Base-by-base conservation (phyloP, 345 rosid species). In the Limnanthes douglasii region DNA sequence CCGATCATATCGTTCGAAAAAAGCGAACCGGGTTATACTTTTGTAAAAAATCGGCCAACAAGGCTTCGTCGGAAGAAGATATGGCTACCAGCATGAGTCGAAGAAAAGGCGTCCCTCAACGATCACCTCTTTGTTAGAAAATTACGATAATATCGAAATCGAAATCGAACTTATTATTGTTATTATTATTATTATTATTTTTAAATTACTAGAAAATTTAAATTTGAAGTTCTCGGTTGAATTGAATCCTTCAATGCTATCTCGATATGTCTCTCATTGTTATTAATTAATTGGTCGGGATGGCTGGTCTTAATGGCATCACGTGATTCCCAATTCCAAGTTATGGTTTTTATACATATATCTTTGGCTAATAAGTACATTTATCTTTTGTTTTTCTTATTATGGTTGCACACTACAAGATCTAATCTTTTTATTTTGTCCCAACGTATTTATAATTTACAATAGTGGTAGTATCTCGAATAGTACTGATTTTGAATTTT, bases 31-130 rank as follows among this genome's bases (percentile, higher is more conserved):
- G 82, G 19, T 52, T 74, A 3, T 77, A 72, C 31, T 48, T 55
- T 7, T 83, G 84, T 20, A 60, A 56, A n/a, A 64, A 78, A 52
- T 77, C 77, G 11, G 54, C 71, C 9, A 59, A 33, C 29, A 56
- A 46, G 37, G 49, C 65, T 8, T 75, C 70, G 28, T 54, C 48
- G 48, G 50, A 43, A 24, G 37, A 42, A 16, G 73, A 72, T 49
- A 77, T 73, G 53, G 73, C 90, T 20, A 54, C 71, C 4, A 61
- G 82, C 35, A 68, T 69, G 47, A 80, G 62, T 58, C 64, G 99
- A 51, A 69, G 99, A 45, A 92, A 92, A 60, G 88, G 99, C 56
- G 62, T 73, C 57, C 99, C 99, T 27, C 94, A 84, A 18, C 62
- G 99, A 45, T 75, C 96, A 42, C 96, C 99, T 48, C 52, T 85